These are phyloP conservation scores for Eucalyptus cloeziana DNA, from an alignment of 345 rosid species.

Conservation along the genomic window DNA sequence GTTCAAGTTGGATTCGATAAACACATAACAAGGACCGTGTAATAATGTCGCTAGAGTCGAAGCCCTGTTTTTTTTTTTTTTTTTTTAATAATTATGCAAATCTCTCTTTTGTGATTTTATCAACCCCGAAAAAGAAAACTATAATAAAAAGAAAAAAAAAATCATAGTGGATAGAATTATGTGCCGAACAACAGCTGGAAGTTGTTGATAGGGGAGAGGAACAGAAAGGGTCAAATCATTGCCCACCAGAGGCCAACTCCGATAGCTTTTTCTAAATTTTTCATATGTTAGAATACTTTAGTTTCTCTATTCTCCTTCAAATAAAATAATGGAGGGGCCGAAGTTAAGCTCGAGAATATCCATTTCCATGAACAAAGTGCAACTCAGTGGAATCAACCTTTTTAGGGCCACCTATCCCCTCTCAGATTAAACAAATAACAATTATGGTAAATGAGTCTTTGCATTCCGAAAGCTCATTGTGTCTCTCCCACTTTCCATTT, in stretches of 20 bases:
- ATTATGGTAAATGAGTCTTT: not conserved
- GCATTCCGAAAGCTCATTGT: not conserved
- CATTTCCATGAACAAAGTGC: not conserved
- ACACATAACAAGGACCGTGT: not conserved
- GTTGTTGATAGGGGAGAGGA: not conserved
- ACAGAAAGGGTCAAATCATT: not conserved
- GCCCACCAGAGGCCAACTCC: not conserved
- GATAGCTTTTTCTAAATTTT: not conserved
- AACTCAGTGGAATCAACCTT: not conserved
- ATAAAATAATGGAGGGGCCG: not conserved
- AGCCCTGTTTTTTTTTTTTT: not conserved
- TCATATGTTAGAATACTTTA: not conserved
- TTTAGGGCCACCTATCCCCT: not conserved
- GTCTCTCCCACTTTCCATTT: not conserved
- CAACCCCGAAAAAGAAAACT: not conserved
- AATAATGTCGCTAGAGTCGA: not conserved
- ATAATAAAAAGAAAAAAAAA: not conserved
- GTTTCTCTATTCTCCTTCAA: not conserved
- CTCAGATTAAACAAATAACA: not conserved
- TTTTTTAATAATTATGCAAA: not conserved
- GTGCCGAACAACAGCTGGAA: not conserved
- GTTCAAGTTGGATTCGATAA: not conserved
- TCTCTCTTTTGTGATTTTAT: not conserved
- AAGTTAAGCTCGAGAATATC: not conserved
- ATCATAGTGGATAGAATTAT: not conserved